Evolutionary conservation across 257 asterid genomes (phyloP).

Genomic region (Solanum verrucosum): DNA sequence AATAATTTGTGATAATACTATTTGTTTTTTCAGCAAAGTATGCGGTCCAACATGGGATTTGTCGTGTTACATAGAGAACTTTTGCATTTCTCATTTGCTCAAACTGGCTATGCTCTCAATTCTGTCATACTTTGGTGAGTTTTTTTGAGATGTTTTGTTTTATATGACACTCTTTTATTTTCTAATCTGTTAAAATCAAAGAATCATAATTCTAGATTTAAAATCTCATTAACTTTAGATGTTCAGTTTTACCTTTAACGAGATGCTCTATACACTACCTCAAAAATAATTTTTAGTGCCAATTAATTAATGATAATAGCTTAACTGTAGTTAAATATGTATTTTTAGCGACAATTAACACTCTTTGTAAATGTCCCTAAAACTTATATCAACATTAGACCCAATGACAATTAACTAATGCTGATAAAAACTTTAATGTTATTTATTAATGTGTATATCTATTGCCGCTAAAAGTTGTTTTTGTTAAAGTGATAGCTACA

Average conservation of each 20-base stretch:
- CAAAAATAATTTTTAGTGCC: neutral
- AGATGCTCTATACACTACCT: neutral
- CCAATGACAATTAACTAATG: too few species aligned
- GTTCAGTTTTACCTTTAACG: neutral
- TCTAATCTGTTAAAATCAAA: neutral
- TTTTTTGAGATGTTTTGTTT: neutral
- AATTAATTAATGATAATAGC: too few species aligned
- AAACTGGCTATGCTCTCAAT: slow-evolving; percentile 43
- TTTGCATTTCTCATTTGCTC: slow-evolving; percentile 49
- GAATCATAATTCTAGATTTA: neutral
- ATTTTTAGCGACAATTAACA: neutral
- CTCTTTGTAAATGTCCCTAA: neutral
- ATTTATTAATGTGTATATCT: too few species aligned
- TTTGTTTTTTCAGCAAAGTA: slow-evolving; percentile 22
- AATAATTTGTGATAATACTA: neutral
- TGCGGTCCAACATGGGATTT: slow-evolving; percentile 63
- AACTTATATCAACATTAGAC: neutral
- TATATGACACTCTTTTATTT: neutral
- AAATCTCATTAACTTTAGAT: neutral
- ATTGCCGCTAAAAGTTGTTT: neutral
- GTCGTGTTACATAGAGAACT: slow-evolving; percentile 58
- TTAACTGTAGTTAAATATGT: too few species aligned
- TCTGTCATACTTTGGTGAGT: slow-evolving; percentile 46
- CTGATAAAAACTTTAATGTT: too few species aligned
- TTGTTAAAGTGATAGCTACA: neutral